Conservation (phyloP, 805 yeast species). For the Ogataea wickerhamii region DNA sequence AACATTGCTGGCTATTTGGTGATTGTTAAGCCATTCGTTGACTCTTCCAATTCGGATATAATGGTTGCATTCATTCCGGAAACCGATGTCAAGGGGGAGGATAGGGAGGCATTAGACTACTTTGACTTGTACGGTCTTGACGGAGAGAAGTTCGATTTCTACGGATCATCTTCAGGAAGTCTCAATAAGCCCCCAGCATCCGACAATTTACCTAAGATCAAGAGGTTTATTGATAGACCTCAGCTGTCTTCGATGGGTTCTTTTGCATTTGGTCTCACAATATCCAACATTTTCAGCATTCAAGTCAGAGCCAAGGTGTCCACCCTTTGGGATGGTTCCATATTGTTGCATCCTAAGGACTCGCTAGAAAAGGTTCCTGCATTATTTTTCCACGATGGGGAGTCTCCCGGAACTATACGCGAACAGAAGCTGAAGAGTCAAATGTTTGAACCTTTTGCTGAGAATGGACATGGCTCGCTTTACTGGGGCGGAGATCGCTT, state of each 20-base stretch:
- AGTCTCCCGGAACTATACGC: constrained; percentile 66
- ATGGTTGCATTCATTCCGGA: constrained; percentile 71
- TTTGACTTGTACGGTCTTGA: constrained; percentile 39
- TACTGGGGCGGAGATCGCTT: constrained; percentile 94
- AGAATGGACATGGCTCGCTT: constrained; percentile 42
- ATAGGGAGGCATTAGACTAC: constrained; percentile 30
- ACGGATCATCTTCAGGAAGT: constrained; percentile 13
- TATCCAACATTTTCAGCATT: constrained; percentile 65
- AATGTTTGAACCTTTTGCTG: constrained; percentile 71
- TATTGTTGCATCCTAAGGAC: constrained; percentile 65
- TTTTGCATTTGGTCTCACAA: constrained; percentile 64
- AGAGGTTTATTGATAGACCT: constrained; percentile 48
- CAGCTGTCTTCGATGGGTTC: constrained; percentile 48
- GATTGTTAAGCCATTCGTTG: constrained; percentile 51
- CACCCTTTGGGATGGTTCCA: constrained; percentile 92
- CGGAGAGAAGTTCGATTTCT: constrained; percentile 28
- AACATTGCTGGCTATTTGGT: constrained; percentile 77
- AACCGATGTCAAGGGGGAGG: constrained; percentile 31
- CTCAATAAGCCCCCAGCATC: constrained; percentile 12
- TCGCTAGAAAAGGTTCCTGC: constrained; percentile 68
- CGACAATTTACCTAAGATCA: constrained; percentile 23
- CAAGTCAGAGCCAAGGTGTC: constrained; percentile 80
- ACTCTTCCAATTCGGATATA: constrained; percentile 50
- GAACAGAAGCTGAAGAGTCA: constrained; percentile 58
- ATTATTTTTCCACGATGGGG: constrained; percentile 89